Evolutionary conservation across 148 eudicot species (phyloP), one percentile per base, ranked within the genome.

Genomic region (Silene latifolia): DNA sequence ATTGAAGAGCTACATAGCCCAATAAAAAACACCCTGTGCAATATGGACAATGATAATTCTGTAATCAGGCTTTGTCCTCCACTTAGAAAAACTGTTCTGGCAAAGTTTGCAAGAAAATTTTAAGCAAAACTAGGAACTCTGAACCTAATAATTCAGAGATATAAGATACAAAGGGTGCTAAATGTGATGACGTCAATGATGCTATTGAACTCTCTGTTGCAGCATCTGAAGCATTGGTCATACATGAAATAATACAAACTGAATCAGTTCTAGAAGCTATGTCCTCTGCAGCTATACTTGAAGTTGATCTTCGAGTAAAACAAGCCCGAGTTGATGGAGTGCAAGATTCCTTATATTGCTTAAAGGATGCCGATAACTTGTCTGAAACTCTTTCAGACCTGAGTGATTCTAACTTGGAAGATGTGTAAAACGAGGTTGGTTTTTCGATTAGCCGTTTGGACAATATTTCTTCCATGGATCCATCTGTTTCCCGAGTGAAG

Each of bases 181-280:
- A 81, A 68, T 81, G 39, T 74, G 71, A 60, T 71, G 89, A 86
- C 46, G 46, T 83, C 20, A 73, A 71, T 79, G 82, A 82, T 81
- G 97, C 91, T 25, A 83, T 91, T 57, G 98, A 93, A 77, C 91
- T 93, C 72, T 88, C 97, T 18, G 80, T 89, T 79, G 90, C 89
- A 29, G 98, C 98, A 73, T 91, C 98, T 42, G 98, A 93, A 80
- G 97, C 91, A 73, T 76, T 91, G 73, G 88, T 85, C 71, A 89
- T 91, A 78, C 82, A 85, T 83, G 87, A 88, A 76, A 56, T 86
- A 61, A 51, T 84, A 51, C 79, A 80, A 69, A 75, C 78, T 83
- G 88, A 74, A 23, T 61, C 82, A 29, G 29, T 17, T 71, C 71
- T 79, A 44, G 82, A 83, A 58, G 53, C 60, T 78, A 64, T 80